Base-by-base conservation (phyloP, 768 basidiomycete species). In the Sistotremastrum niveocremeum region DNA sequence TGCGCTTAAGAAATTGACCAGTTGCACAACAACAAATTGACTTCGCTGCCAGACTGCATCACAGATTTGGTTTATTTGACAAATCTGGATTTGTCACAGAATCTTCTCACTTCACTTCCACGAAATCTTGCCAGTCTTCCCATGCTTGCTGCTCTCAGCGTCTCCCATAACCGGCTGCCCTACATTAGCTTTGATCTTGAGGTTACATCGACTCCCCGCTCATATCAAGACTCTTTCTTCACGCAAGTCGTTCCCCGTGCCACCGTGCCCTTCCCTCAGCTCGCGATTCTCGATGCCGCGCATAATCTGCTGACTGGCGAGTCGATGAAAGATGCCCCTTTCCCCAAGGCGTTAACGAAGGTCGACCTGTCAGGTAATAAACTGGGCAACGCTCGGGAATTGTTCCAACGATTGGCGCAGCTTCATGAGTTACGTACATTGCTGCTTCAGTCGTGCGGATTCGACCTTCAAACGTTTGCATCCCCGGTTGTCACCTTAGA, bases 1-100 rank as follows among this genome's bases (percentile, higher is more conserved):
- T 37, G 8, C 33, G 32, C n/a, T 29, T 40, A 38, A 20, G 38
- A 29, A 9, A 34, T 32, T 28, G 3, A 34, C 37, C 46, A 89
- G 86, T 62, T 89, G 37, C 85, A 85, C 59, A 77, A 77, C 55
- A 90, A 90, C 63, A 76, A 70, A 53, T 60, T 90, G 28, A 56
- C 62, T 2, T 60, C 65, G 12, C 65, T 90, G 2, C 86, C 86
- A 4, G 64, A 72, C 43, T 69, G 75, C 1, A 77, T 89, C 50
- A 72, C 73, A 1, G 81, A 89, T 60, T 65, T 90, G 41, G 73
- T 74, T 1, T 69, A 71, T 20, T 68, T 90, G 12, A 77, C 78
- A 8, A 65, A 64, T 41, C 65, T 89, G 50, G 84, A 90, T 61
- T 62, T 90, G 34, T 87, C 85, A 0, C 70, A 82, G 57, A 89